These are phyloP conservation scores for Pythium scleroteichum DNA, from an alignment of 352 stramenopile genomes.

Conservation along the genomic window DNA sequence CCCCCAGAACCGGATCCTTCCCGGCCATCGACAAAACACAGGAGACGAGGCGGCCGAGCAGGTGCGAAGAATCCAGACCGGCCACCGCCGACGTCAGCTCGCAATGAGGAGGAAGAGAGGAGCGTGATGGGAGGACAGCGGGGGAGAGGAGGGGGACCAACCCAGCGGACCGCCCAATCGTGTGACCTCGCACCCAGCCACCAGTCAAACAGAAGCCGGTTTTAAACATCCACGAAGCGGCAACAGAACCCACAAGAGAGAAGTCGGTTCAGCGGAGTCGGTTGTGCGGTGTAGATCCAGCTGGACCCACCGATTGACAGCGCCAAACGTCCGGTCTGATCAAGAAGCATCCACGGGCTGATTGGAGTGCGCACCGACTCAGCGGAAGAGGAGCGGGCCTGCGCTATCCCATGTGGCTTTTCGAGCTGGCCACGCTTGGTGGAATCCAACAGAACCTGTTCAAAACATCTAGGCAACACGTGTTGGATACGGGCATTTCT, in stretches of 20 bases:
- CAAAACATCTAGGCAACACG: conserved; percentile 2
- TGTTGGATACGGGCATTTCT: conserved; percentile 14
- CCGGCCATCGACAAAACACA: conserved; percentile 4
- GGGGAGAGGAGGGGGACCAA: conserved; percentile 8
- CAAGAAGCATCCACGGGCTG: no score
- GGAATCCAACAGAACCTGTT: conserved; percentile 6
- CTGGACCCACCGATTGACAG: no score
- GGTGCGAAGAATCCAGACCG: conserved; percentile 15
- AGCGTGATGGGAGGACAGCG: not conserved
- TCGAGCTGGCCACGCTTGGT: not conserved
- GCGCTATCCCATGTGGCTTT: not conserved
- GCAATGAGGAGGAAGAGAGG: conserved; percentile 3
- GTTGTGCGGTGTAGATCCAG: no score
- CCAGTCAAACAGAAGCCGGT: conserved; percentile 20
- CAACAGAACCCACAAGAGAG: not conserved
- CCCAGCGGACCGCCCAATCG: conserved; percentile 13
- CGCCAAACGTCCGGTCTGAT: no score
- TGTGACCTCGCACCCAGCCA: conserved; percentile 17
- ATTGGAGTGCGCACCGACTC: no score
- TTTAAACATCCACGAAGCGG: conserved; percentile 17
- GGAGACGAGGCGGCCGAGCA: conserved; percentile 18
- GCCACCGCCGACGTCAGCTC: not conserved
- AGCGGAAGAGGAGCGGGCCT: no score
- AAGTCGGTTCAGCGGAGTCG: no score
- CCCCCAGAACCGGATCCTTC: not conserved